Evolutionary conservation across 257 asterid species (phyloP).

Genomic region (Echites panduratus): DNA sequence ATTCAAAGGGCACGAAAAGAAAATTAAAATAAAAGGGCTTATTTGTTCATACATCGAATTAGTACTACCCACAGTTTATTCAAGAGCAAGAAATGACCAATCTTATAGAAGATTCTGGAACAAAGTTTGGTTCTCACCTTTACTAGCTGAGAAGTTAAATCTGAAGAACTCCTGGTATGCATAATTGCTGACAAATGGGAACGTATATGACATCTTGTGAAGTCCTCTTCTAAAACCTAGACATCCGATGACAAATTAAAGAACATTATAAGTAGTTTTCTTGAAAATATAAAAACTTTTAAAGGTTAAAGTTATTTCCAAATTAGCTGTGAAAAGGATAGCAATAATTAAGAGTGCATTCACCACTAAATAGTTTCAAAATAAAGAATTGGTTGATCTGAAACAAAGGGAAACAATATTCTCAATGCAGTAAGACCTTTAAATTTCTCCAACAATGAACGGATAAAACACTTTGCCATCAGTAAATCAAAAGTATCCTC

Average conservation of each 20-base stretch:
- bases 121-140: constrained; percentile 39
- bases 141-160: constrained; percentile 36
- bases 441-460: background rate
- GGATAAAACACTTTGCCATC: background rate
- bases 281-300: background rate
- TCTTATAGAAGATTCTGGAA: background rate
- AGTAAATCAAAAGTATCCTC: background rate
- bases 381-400: background rate
- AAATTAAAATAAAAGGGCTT: background rate
- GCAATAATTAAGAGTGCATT: background rate
- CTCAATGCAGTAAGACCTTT: background rate
- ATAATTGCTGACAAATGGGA: constrained; percentile 64
- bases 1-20: background rate
- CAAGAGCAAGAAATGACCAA: background rate
- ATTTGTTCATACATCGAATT: background rate
- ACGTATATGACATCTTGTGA: constrained; percentile 62
- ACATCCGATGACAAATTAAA: constrained; percentile 15
- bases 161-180: constrained; percentile 26
- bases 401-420: background rate
- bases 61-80: background rate
- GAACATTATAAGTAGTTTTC: constrained; percentile 1
- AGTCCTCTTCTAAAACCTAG: constrained; percentile 88
- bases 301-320: background rate
- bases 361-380: no score
- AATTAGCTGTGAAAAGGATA: background rate